Conservation (phyloP, 2,329 filamentous ascomycete species). For the Ophiocordyceps camponoti-leonardi region DNA sequence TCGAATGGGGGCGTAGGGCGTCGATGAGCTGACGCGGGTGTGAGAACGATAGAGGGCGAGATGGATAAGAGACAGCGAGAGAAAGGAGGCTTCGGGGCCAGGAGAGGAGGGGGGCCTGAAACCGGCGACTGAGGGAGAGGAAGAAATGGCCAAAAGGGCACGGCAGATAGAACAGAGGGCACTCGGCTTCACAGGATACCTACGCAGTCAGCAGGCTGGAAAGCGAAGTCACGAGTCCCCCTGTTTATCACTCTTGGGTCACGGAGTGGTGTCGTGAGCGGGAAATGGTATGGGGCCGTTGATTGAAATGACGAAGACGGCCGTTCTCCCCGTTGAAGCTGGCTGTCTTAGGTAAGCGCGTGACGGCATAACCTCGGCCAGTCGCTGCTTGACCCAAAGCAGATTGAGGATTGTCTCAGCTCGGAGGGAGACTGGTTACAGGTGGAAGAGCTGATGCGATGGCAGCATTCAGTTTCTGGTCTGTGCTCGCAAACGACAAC, state of each 20-base stretch:
- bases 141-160: background rate
- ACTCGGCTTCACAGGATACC: background rate
- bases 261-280: background rate
- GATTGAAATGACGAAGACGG: conserved; percentile 1
- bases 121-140: background rate
- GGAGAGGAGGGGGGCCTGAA: background rate
- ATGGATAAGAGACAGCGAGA: background rate
- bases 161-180: background rate
- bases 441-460: background rate
- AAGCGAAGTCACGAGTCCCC: background rate
- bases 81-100: background rate
- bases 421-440: background rate
- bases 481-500: background rate
- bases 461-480: background rate
- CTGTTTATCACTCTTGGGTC: background rate
- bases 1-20: conserved; percentile 1
- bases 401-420: background rate
- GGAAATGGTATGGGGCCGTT: background rate
- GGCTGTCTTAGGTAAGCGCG: background rate
- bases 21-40: background rate
- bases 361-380: background rate
- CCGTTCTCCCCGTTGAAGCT: background rate
- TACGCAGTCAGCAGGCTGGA: background rate
- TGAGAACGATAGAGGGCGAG: background rate
- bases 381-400: background rate